Base-by-base conservation (phyloP, 2,329 filamentous ascomycete genomes). In the Fusarium proliferatum region DNA sequence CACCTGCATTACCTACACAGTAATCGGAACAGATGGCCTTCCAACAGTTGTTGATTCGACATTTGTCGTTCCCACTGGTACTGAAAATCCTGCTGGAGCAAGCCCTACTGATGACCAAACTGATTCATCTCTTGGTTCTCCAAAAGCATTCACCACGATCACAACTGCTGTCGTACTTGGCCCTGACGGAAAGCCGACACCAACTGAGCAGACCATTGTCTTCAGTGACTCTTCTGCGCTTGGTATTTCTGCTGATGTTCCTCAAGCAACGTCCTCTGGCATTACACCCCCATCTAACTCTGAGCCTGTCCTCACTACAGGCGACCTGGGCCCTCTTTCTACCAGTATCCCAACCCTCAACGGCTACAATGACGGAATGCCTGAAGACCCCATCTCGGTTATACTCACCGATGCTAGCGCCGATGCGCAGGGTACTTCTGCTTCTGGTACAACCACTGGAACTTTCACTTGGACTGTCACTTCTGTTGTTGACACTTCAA, bases 181-280 rank as follows among this genome's bases (percentile, higher is more conserved):
- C 16, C 71, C 78, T 9, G 76, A 82, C 69, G 81, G 81, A 19
- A 63, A 77, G 19, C 68, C 73, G 5, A 82, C 81, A 19, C 73
- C 81, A 30, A 75, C 79, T 34, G 76, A 81, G 15, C 77, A 81
- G 49, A 82, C 81, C 17, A 71, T 83, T 36, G 71, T 83, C 28
- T 67, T 81, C 33, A 73, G 75, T 16, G 77, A 75, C 52, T 71
- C 72, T 33, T 56, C 78, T 52, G 73, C 72, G 21, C 60, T 74
- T 56, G 75, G 68, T 16, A 45, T 70, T 45, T 70, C 76, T 17
- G 61, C 68, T 39, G 64, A 69, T 16, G 19, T 56, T 13, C 67
- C 76, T 1, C 59, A 75, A 34, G 73, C 66, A 42, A 70, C 67
- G 36, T 58, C 73, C 23, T 68, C 73, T 17, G 72, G 71, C 26